Conservation (phyloP, 495 filamentous ascomycete genomes). For the Podospora comata region DNA sequence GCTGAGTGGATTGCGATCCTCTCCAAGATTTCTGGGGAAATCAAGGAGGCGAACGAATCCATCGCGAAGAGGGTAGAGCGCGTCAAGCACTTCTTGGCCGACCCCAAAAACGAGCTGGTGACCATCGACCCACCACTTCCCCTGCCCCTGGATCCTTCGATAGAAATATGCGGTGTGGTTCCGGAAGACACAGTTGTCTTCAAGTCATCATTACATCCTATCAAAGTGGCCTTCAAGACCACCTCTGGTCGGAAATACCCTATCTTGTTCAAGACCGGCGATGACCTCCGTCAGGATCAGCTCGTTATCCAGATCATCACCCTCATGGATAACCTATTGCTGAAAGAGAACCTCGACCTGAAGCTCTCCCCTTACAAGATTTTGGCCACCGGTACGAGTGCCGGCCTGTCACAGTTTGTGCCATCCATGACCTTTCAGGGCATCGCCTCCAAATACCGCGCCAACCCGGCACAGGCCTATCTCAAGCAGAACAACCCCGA, state of each 20-base stretch:
- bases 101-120: slow-evolving; percentile 83
- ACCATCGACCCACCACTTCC: slow-evolving; percentile 82
- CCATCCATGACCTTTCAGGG: slow-evolving; percentile 77
- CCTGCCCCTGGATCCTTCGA: slow-evolving; percentile 80
- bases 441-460: slow-evolving; percentile 75
- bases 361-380: slow-evolving; percentile 95
- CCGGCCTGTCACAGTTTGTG: slow-evolving; percentile 90
- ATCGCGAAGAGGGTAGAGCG: slow-evolving; percentile 75
- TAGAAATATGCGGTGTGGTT: slow-evolving; percentile 72
- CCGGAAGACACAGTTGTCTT: slow-evolving; percentile 89
- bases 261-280: slow-evolving; percentile 94
- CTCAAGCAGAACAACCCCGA: slow-evolving; percentile 89
- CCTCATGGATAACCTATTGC: slow-evolving; percentile 93
- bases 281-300: slow-evolving; percentile 96
- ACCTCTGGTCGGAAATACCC: slow-evolving; percentile 72
- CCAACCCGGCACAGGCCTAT: slow-evolving; percentile 71
- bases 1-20: slow-evolving; percentile 85
- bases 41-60: slow-evolving; percentile 75
- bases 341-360: slow-evolving; percentile 94
- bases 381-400: slow-evolving; percentile 83
- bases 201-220: slow-evolving; percentile 87
- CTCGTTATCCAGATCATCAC: slow-evolving; percentile 97
- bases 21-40: slow-evolving; percentile 84
- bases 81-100: slow-evolving; percentile 75
- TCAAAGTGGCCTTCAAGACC: slow-evolving; percentile 89